Base-by-base conservation (phyloP, 352 stramenopile genomes). In the Globisporangium camurandrum region DNA sequence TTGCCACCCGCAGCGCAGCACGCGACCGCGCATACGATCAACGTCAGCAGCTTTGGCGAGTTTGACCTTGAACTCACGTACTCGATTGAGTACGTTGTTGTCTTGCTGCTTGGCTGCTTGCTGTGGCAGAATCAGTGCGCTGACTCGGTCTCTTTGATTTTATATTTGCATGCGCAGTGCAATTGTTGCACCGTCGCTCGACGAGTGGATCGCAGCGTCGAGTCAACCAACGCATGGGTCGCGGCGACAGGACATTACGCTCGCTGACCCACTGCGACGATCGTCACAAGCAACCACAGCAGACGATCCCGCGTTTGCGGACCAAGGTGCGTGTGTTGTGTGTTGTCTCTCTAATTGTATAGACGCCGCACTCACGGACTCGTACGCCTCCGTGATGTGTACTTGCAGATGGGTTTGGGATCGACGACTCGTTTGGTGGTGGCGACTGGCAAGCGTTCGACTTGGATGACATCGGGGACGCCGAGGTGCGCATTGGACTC, bases 51-150 rank as follows among this genome's bases (percentile, higher is more conserved):
- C 49, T 94, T 94, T 51, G 81, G 81, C 57, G 77, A 92, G 60
- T 94, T 94, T 61, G 79, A 93, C 48, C 64, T 75, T 27, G 74
- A 94, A 53, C 67, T 94, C 16, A 86, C 80, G 20, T 94, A 92
- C 50, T 83, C 79, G 16, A 81, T 94, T 45, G 70, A 94, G 83
- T 94, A 69, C 37, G 77, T 80, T 6, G 1, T 30, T 31, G 33
- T 28, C 20, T 37, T 19, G 27, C 10, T 48, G 46, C 12, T 14
- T 17, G 20, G 19, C 36, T 30, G 22, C 9, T 34, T 42, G 7
- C 11, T 24, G 11, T 33, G 44, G 17, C 4, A n/a, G 12, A 16
- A 43, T 38, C 27, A 20, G 30, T 48, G 30, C 16, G 40, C 39
- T 34, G 19, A 17, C 33, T 39, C 12, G 33, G 5, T 9, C 4